Percentiles rank a stretch among this genome's conserved stretches.
phyloP scores from a whole-genome alignment of 2,329 filamentous ascomycete genomes.

The Phialocephala sp. region DNA sequence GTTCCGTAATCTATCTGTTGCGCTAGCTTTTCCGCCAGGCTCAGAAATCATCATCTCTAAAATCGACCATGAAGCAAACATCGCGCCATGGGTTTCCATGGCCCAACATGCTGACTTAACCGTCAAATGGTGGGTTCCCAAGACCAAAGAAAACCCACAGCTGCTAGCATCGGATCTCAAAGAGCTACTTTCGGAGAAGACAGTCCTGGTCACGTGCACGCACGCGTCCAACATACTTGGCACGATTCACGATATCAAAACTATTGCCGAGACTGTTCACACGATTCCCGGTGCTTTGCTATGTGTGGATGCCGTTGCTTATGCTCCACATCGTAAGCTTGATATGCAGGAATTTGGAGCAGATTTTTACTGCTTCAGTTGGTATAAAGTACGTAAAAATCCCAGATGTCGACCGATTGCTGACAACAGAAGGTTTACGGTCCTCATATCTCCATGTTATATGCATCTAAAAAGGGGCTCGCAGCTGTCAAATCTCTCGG shows the following conservation, averaged over 20 bases:
- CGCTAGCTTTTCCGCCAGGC: conserved; percentile 57
- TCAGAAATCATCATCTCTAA: conserved; percentile 74
- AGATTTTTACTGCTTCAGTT: conserved; percentile 80
- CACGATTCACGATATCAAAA: conserved; percentile 67
- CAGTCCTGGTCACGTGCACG: conserved; percentile 73
- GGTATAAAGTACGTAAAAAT: conserved; percentile 67
- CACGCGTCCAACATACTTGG: conserved; percentile 78
- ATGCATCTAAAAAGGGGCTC: conserved; percentile 64
- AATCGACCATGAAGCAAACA: conserved; percentile 80
- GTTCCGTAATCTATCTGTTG: conserved; percentile 70
- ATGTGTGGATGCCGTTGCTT: conserved; percentile 78
- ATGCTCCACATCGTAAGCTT: conserved; percentile 73
- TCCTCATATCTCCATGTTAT: conserved; percentile 75
- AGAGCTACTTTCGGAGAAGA: conserved; percentile 64
- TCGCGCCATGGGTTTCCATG: conserved; percentile 74
- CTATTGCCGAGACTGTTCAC: conserved; percentile 58
- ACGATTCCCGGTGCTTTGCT: conserved; percentile 61
- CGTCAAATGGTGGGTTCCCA: conserved; percentile 73
- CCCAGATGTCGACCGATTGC: neutral
- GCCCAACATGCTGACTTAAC: conserved; percentile 64
- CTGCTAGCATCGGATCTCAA: conserved; percentile 63
- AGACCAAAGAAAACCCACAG: conserved; percentile 57
- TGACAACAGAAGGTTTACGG: conserved; percentile 63
- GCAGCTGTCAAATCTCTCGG: conserved; percentile 60
- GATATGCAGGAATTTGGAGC: conserved; percentile 72